These are phyloP conservation scores for Fusarium domesticum DNA, from an alignment of 2,329 filamentous ascomycete genomes.

Conservation along the genomic window DNA sequence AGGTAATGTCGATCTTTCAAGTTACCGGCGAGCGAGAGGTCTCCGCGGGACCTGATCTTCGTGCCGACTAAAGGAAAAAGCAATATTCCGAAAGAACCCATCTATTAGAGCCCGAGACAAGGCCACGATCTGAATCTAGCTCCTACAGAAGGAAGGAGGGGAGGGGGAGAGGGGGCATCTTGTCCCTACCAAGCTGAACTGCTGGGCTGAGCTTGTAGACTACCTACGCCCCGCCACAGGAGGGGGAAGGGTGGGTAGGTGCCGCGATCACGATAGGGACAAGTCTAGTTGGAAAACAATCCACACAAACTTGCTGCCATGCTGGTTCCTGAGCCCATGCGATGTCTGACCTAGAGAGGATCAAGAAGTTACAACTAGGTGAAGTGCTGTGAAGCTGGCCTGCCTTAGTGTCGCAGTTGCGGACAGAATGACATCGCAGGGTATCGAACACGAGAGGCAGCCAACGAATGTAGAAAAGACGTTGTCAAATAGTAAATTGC, in stretches of 20 bases:
- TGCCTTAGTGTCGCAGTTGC: background rate
- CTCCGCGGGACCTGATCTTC: too few relatives aligned
- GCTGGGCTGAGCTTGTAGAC: constrained; percentile 9
- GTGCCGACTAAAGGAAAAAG: too few relatives aligned
- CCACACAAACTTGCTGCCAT: background rate
- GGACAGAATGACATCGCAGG: background rate
- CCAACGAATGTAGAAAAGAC: background rate
- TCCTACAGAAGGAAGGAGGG: too few relatives aligned
- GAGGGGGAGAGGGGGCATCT: background rate
- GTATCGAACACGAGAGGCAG: constrained; percentile 8
- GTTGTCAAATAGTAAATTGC: too few relatives aligned
- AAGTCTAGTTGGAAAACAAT: background rate
- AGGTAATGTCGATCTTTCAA: background rate
- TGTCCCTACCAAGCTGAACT: constrained; percentile 6
- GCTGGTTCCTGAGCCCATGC: background rate
- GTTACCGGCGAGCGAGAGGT: too few relatives aligned
- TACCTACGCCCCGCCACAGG: background rate
- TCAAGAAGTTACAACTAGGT: constrained; percentile 1
- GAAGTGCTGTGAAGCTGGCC: background rate
- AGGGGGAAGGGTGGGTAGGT: background rate
- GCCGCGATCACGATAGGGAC: background rate
- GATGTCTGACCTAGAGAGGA: constrained; percentile 8
- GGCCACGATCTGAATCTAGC: too few relatives aligned
- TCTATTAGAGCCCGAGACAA: too few relatives aligned
- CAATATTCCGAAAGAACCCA: too few relatives aligned